A percentile compares a stretch with the other conserved stretches of the same genome.
phyloP scores from a whole-genome alignment of 352 stramenopile genomes.

The Elongisporangium anandrum region DNA sequence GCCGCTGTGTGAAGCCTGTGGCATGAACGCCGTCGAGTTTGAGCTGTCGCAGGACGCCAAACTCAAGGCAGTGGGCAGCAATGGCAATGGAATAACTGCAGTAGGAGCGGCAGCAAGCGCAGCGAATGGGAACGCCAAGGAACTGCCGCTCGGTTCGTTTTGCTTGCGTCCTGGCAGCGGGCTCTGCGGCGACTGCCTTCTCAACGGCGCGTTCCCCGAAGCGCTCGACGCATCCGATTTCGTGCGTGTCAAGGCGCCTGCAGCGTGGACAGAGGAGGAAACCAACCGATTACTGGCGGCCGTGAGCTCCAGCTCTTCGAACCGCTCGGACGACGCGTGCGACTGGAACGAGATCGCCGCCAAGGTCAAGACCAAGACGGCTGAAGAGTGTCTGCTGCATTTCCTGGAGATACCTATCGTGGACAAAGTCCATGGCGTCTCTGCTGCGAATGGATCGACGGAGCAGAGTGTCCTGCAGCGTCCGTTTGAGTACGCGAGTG shows the following conservation, averaged over 20 bases:
- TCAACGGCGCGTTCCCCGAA: conserved; percentile 58
- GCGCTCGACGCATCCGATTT: conserved; percentile 62
- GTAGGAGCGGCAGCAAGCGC: conserved; percentile 12
- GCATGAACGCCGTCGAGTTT: conserved; percentile 31
- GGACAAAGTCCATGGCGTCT: conserved; percentile 10
- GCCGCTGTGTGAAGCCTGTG: conserved; percentile 52
- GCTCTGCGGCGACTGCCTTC: conserved; percentile 66
- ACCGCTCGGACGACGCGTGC: conserved; percentile 26
- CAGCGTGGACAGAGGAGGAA: conserved; percentile 43
- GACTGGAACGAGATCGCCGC: conserved; percentile 76
- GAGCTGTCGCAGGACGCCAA: conserved; percentile 59
- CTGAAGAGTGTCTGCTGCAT: conserved; percentile 72
- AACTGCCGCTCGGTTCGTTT: conserved; percentile 43
- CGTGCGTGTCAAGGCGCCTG: conserved; percentile 20
- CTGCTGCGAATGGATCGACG: background rate
- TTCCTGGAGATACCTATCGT: conserved; percentile 75
- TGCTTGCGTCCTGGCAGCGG: conserved; percentile 45
- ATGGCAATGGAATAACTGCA: conserved; percentile 4
- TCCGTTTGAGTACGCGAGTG: conserved; percentile 39
- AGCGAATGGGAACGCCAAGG: conserved; percentile 18
- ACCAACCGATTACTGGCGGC: conserved; percentile 45
- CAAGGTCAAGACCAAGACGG: conserved; percentile 64
- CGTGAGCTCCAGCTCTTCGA: conserved; percentile 28
- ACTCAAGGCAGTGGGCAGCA: conserved; percentile 13
- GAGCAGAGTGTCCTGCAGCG: conserved; percentile 13